Evolutionary conservation across 148 eudicot species (phyloP).

Genomic region (Chenopodium formosanum): DNA sequence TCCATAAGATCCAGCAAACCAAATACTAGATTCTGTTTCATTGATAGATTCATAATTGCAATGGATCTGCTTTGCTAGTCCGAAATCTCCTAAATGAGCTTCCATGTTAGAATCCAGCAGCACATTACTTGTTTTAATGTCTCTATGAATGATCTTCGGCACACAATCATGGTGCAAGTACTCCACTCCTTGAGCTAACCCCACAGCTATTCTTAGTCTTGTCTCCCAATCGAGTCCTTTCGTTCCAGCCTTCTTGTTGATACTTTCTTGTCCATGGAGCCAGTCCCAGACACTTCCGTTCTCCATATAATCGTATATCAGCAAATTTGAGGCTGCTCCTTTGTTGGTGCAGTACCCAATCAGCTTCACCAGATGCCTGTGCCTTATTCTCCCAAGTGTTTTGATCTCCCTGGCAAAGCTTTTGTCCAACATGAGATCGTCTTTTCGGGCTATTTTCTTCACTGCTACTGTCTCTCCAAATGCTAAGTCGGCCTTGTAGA

Average conservation of each 20-base stretch:
- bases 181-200: conserved; percentile 93
- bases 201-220: conserved; percentile 76
- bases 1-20: conserved; percentile 96
- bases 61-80: conserved; percentile 72
- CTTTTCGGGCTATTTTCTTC: conserved; percentile 70
- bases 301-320: conserved; percentile 94
- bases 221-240: conserved; percentile 71
- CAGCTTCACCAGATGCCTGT: conserved; percentile 86
- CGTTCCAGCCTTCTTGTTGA: conserved; percentile 41
- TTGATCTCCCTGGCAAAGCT: conserved; percentile 89
- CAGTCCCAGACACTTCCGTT: conserved; percentile 97
- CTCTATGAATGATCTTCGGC: conserved; percentile 92
- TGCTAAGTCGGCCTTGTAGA: conserved; percentile 71
- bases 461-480: conserved; percentile 77
- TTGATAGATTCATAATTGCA: conserved; percentile 49
- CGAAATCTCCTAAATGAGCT: conserved; percentile 96
- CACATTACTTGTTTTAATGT: conserved; percentile 84
- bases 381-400: conserved; percentile 88
- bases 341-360: conserved; percentile 73
- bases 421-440: conserved; percentile 60
- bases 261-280: conserved; percentile 47
- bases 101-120: conserved; percentile 84
- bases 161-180: conserved; percentile 91
- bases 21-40: conserved; percentile 74
- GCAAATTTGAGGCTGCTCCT: conserved; percentile 56